phyloP scores from a whole-genome alignment of 75 land plant species.

The Selaginella moellendorffii region DNA sequence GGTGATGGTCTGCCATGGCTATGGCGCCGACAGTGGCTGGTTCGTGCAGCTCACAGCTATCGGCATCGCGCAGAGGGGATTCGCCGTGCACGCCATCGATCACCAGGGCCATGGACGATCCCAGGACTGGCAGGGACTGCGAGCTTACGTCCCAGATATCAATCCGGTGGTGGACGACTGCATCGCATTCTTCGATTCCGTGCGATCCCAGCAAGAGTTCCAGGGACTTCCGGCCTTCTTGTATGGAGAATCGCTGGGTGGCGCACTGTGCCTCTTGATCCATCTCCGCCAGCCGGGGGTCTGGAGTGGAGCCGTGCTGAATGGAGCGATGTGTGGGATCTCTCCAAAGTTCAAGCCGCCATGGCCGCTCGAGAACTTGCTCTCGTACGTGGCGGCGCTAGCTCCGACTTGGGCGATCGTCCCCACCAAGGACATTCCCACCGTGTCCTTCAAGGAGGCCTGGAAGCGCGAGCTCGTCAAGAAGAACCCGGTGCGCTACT shows the following conservation, averaged over 20 bases:
- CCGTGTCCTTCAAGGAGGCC: constrained; percentile 73
- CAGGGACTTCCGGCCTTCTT: constrained; percentile 42
- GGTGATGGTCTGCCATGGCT: constrained; percentile 69
- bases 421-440: constrained; percentile 55
- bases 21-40: constrained; percentile 86
- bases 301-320: constrained; percentile 62
- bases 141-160: constrained; percentile 62
- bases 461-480: constrained; percentile 70
- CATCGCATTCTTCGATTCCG: constrained; percentile 41
- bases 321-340: constrained; percentile 88
- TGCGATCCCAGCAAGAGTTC: constrained; percentile 2
- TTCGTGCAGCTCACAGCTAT: constrained; percentile 69
- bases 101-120: constrained; percentile 96
- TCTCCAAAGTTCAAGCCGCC: constrained; percentile 77
- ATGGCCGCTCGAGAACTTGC: constrained; percentile 77
- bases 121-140: constrained; percentile 41
- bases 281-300: constrained; percentile 30
- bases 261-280: constrained; percentile 70
- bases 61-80: constrained; percentile 53
- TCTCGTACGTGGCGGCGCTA: constrained; percentile 19
- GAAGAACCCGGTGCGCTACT: constrained; percentile 42
- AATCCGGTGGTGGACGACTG: constrained; percentile 77
- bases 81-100: constrained; percentile 66
- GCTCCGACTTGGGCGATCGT: constrained; percentile 68
- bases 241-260: constrained; percentile 72